Conservation (phyloP, 2,329 filamentous ascomycete genomes). For the Leptographium radiaticola region DNA sequence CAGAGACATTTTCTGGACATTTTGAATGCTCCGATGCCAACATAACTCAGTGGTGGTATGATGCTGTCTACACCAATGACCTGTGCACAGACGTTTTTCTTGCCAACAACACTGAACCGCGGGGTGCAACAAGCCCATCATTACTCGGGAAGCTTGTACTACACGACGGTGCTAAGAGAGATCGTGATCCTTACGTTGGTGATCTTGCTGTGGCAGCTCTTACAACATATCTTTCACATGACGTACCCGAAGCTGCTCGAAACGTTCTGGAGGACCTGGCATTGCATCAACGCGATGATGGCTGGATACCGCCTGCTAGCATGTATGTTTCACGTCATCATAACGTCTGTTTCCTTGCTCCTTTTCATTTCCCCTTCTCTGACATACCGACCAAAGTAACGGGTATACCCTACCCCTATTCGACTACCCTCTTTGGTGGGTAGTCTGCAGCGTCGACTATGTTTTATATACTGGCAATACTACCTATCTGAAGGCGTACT, state of each 20-base stretch:
- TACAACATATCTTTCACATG: slow-evolving; percentile 34
- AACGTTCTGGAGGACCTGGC: slow-evolving; percentile 38
- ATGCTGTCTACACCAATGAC: slow-evolving; percentile 39
- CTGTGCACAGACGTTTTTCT: slow-evolving; percentile 32
- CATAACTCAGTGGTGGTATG: slow-evolving; percentile 39
- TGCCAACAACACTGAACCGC: slow-evolving; percentile 34
- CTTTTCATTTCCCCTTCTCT: not conserved
- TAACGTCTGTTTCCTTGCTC: not conserved
- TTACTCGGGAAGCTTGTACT: slow-evolving; percentile 33
- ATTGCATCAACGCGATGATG: slow-evolving; percentile 33
- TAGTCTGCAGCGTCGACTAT: slow-evolving; percentile 32
- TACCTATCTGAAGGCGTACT: slow-evolving; percentile 27
- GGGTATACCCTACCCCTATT: slow-evolving; percentile 34
- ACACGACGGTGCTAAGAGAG: slow-evolving; percentile 36
- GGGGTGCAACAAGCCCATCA: slow-evolving; percentile 27
- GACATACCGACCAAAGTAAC: slow-evolving; percentile 15
- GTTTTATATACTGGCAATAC: slow-evolving; percentile 36
- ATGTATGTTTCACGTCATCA: slow-evolving; percentile 23
- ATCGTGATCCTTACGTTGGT: slow-evolving; percentile 39
- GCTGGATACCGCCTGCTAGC: slow-evolving; percentile 40
- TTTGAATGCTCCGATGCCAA: slow-evolving; percentile 37
- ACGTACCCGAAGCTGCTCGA: slow-evolving; percentile 23
- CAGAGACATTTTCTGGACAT: slow-evolving; percentile 35
- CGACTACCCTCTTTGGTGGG: slow-evolving; percentile 41
- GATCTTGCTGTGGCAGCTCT: slow-evolving; percentile 35